Evolutionary conservation across 164 flowering plant genomes (phyloP), one percentile per base, ranked within the genome.

Genomic region (Annona cherimola): DNA sequence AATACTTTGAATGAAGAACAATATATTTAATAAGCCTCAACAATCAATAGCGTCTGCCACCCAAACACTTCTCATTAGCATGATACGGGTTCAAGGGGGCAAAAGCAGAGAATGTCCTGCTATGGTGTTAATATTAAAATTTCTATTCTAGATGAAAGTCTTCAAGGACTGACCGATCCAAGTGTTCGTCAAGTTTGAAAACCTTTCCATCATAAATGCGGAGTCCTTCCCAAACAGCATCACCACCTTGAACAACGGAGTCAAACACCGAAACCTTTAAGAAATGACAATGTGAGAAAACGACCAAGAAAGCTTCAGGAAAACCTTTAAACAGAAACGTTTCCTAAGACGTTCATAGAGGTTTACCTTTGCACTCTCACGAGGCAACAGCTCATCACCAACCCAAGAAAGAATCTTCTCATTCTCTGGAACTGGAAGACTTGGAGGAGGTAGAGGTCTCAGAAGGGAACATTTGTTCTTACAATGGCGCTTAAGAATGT

Each of bases 221-320:
- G 75, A 95, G 99, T 55, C 99, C 99, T 76, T 95, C 99, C 99
- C 98, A 90, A 43, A 89, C 99, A 57, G 88, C 90, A 80, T 95
- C 99, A 74, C 99, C 99, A 62, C 99, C 99, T 95, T 95, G 99
- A 79, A 95, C 99, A 76, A 93, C 85, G 1, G 99, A 95, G 77
- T 95, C 98, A 72, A 91, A 84, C 19, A 90, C 98, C 66, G 98
- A 95, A 83, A 95, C 97, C 99, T 95, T 71, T 61, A 66, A 63
- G 41, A 14, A 45, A 18, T 39, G 19, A 68, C 8, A 57, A 42
- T 12, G 61, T 63, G 39, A 35, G 64, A 66, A 73, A 55, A 20
- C 9, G 42, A 39, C 8, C 72, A 69, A 67, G 35, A 20, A 67
- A 46, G 44, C 45, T 14, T 40, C 42, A 40, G 41, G n/a, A 64